A percentile compares a stretch with the other conserved stretches of the same genome.
phyloP scores from a whole-genome alignment of 768 basidiomycete species.

The Podaxis sp. region DNA sequence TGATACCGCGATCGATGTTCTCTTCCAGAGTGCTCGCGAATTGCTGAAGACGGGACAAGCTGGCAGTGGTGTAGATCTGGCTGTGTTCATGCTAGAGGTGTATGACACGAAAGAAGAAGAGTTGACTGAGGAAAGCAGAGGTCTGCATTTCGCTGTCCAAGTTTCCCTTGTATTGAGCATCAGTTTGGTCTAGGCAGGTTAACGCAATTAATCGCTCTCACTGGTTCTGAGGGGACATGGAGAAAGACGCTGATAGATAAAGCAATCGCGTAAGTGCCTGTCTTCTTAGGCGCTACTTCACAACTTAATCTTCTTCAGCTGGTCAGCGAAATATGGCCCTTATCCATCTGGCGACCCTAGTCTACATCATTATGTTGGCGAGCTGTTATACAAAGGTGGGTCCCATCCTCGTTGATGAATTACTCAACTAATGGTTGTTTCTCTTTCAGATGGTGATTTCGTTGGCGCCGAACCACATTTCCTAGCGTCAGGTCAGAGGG shows the following conservation, averaged over 20 bases:
- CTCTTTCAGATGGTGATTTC: slow-evolving; percentile 66
- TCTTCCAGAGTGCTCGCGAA: slow-evolving; percentile 88
- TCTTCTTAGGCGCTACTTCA: slow-evolving; percentile 4
- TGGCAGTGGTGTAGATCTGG: slow-evolving; percentile 89
- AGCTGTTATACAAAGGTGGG: slow-evolving; percentile 81
- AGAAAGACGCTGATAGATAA: slow-evolving; percentile 87
- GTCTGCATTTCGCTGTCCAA: slow-evolving; percentile 42
- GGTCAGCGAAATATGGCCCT: slow-evolving; percentile 78
- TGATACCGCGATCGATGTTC: slow-evolving; percentile 87
- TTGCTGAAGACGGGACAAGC: slow-evolving; percentile 85
- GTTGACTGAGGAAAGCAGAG: slow-evolving; percentile 78
- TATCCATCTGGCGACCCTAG: slow-evolving; percentile 86
- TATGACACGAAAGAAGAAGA: slow-evolving; percentile 73
- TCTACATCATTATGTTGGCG: slow-evolving; percentile 88
- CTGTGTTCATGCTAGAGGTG: slow-evolving; percentile 76
- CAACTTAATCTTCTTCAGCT: slow-evolving; percentile 47
- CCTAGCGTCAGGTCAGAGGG: slow-evolving; percentile 82
- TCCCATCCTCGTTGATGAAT: not conserved
- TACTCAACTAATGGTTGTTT: not conserved
- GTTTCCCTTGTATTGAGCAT: slow-evolving; percentile 18
- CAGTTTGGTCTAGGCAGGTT: slow-evolving; percentile 60
- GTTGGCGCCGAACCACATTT: slow-evolving; percentile 80
- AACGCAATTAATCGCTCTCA: slow-evolving; percentile 89
- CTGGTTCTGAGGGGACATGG: slow-evolving; percentile 81
- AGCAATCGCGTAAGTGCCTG: slow-evolving; percentile 67